phyloP scores from a whole-genome alignment of 2,329 filamentous ascomycete genomes.

The Colletotrichum sp. region DNA sequence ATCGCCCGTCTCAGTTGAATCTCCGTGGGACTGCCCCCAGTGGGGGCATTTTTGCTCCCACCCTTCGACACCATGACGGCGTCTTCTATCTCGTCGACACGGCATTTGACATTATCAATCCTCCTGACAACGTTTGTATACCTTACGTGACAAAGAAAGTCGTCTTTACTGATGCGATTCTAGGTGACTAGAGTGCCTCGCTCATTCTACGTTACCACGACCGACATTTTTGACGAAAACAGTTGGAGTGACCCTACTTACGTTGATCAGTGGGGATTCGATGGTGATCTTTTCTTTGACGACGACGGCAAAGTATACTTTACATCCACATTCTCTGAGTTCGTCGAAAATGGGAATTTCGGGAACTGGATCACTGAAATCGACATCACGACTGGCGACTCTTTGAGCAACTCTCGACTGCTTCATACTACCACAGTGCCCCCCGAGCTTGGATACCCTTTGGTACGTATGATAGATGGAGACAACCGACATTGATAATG shows the following conservation, averaged over 20 bases:
- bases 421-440: constrained; percentile 20
- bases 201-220: constrained; percentile 18
- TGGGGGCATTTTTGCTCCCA: constrained; percentile 19
- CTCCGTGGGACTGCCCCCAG: constrained; percentile 20
- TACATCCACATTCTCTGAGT: constrained; percentile 11
- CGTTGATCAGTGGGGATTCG: constrained; percentile 22
- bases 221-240: constrained; percentile 16
- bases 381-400: constrained; percentile 20
- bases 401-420: constrained; percentile 12
- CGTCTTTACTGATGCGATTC: not conserved
- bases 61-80: constrained; percentile 14
- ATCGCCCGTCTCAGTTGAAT: constrained; percentile 14
- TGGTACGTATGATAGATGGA: constrained; percentile 31
- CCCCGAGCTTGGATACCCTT: constrained; percentile 30
- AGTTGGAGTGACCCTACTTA: constrained; percentile 21
- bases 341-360: constrained; percentile 15
- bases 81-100: constrained; percentile 17
- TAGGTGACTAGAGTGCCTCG: constrained; percentile 17
- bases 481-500: constrained; percentile 21
- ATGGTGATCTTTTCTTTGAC: constrained; percentile 19
- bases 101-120: constrained; percentile 17
- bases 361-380: constrained; percentile 23
- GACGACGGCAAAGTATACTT: constrained; percentile 20
- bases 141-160: fast-evolving
- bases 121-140: constrained; percentile 13